Percentiles rank a stretch among this genome's conserved stretches.
Conservation (phyloP, 1,139 yeast genomes). For the Candida sanyaensis region DNA sequence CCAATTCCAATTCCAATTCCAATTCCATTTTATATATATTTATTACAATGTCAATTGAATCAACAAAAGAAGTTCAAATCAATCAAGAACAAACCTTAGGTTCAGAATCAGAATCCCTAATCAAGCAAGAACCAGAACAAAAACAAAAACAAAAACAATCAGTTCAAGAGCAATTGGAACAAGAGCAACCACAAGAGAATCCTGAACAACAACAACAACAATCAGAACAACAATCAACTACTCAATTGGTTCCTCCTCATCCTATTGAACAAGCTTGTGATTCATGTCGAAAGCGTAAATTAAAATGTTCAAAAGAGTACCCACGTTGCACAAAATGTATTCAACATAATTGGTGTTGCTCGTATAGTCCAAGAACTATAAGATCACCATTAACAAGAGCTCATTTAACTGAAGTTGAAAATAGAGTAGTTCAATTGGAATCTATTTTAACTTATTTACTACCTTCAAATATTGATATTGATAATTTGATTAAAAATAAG, state of each 20-base stretch:
- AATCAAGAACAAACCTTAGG: background rate
- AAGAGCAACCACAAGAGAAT: too few species aligned
- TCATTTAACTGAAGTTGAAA: conserved; percentile 76
- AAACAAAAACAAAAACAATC: too few species aligned
- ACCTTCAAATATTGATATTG: conserved; percentile 24
- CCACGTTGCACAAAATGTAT: conserved; percentile 80
- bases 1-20: too few species aligned
- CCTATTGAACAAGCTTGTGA: conserved; percentile 56
- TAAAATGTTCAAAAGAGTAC: conserved; percentile 60
- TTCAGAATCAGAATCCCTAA: background rate
- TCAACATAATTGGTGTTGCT: conserved; percentile 72
- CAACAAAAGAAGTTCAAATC: background rate
- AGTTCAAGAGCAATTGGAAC: background rate
- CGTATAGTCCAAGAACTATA: conserved; percentile 74
- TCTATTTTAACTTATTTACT: conserved; percentile 45
- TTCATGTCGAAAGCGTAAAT: conserved; percentile 58
- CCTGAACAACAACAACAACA: background rate
- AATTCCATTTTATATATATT: background rate
- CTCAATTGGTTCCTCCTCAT: conserved; percentile 6
- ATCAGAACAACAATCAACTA: conserved; percentile 1
- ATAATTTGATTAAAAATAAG: conserved; percentile 29
- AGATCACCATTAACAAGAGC: conserved; percentile 83
- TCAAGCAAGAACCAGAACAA: background rate
- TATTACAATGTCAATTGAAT: background rate
- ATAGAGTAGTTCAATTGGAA: conserved; percentile 58